phyloP scores from a whole-genome alignment of 139 green algal genomes.

The Chlamydomonas asymmetrica region DNA sequence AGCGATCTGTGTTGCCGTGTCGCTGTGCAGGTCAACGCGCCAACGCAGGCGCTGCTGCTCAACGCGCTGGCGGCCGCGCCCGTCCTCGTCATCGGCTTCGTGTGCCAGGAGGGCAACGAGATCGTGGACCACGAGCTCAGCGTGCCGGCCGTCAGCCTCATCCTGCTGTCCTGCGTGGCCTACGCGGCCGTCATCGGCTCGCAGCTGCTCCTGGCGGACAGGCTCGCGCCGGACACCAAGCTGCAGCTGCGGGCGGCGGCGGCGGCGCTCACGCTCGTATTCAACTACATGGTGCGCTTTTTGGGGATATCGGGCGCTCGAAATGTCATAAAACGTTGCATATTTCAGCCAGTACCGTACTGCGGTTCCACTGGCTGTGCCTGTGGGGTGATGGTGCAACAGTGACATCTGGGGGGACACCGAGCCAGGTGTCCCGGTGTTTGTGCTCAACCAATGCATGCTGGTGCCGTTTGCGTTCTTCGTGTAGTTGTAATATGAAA shows the following conservation, averaged over 20 bases:
- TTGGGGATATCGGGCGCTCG: too few species aligned
- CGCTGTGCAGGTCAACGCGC: background rate
- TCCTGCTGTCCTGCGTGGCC: constrained; percentile 21
- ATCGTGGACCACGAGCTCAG: constrained; percentile 40
- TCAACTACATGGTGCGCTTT: constrained; percentile 28
- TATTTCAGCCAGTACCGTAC: too few species aligned
- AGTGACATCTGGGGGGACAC: too few species aligned
- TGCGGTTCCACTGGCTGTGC: too few species aligned
- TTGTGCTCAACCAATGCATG: too few species aligned
- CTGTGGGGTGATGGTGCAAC: too few species aligned
- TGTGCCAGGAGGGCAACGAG: constrained; percentile 34
- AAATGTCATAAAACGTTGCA: too few species aligned
- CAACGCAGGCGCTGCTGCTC: constrained; percentile 16
- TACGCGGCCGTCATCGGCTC: constrained; percentile 20
- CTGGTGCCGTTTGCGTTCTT: too few species aligned
- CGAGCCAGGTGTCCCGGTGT: too few species aligned
- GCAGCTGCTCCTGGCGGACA: constrained; percentile 27
- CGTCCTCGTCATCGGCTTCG: constrained; percentile 40
- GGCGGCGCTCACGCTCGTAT: constrained; percentile 3
- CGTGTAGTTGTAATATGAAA: too few species aligned
- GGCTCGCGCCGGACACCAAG: constrained; percentile 8
- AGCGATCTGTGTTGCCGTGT: constrained; percentile 4
- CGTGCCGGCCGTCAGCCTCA: constrained; percentile 22
- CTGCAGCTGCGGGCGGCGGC: constrained; percentile 8
- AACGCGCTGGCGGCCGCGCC: constrained; percentile 37